phyloP scores from a whole-genome alignment of 2,329 filamentous ascomycete genomes.

The Diplodia scrobiculata region DNA sequence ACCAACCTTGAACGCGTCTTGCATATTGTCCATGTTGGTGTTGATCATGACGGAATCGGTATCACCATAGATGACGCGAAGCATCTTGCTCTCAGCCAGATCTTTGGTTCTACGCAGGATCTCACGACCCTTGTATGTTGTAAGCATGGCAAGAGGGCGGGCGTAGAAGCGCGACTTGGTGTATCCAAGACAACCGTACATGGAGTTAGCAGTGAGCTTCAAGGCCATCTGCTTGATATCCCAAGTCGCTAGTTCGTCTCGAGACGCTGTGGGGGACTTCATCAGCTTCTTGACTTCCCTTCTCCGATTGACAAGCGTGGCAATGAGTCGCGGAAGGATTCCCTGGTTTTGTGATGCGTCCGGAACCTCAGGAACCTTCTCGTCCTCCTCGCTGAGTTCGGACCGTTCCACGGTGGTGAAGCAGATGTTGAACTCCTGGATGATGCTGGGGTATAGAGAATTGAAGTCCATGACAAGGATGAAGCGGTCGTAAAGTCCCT shows the following conservation, averaged over 20 bases:
- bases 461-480: slow-evolving; percentile 99
- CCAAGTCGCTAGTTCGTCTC: slow-evolving; percentile 89
- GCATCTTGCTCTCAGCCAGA: slow-evolving; percentile 82
- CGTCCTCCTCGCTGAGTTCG: slow-evolving; percentile 75
- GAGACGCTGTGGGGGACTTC: slow-evolving; percentile 86
- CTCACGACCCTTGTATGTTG: slow-evolving; percentile 95
- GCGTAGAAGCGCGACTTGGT: slow-evolving; percentile 97
- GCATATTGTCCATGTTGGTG: slow-evolving; percentile 90
- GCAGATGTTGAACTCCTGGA: slow-evolving; percentile 99
- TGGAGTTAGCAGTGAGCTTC: slow-evolving; percentile 97
- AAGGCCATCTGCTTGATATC: slow-evolving; percentile 96
- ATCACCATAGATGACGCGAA: slow-evolving; percentile 97
- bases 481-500: slow-evolving; percentile 96
- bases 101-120: slow-evolving; percentile 96
- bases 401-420: slow-evolving; percentile 93
- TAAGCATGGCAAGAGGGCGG: slow-evolving; percentile 89
- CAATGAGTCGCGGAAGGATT: slow-evolving; percentile 86
- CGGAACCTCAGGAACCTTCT: slow-evolving; percentile 86
- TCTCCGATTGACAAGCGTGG: slow-evolving; percentile 84
- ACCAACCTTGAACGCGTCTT: slow-evolving; percentile 86
- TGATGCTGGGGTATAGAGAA: slow-evolving; percentile 96
- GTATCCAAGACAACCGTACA: slow-evolving; percentile 98
- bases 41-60: slow-evolving; percentile 99
- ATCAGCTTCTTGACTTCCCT: slow-evolving; percentile 93
- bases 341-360: slow-evolving; percentile 71